These are phyloP conservation scores for Pythium angustatum DNA, from an alignment of 352 stramenopile genomes.

Conservation along the genomic window DNA sequence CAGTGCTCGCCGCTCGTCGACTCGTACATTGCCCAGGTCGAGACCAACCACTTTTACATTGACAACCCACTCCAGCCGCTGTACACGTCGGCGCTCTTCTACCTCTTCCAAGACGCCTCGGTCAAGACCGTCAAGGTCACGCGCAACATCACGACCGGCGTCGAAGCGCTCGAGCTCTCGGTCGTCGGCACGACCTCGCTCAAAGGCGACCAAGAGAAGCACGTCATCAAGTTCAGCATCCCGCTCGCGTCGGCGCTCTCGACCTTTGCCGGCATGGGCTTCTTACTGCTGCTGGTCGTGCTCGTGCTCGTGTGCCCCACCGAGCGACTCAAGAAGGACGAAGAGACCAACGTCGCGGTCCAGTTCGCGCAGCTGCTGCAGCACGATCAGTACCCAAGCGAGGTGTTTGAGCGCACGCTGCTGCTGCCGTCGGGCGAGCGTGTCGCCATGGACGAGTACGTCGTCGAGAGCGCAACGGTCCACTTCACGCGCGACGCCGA, in stretches of 20 bases:
- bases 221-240: conserved; percentile 27
- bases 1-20: conserved; percentile 23
- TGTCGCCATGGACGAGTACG: conserved; percentile 42
- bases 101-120: conserved; percentile 24
- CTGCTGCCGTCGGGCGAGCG: conserved; percentile 25
- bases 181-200: conserved; percentile 18
- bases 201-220: conserved; percentile 23
- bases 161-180: conserved; percentile 10
- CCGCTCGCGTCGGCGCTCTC: conserved; percentile 38
- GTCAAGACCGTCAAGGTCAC: conserved; percentile 23
- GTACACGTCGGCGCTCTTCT: conserved; percentile 29
- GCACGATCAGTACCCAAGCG: conserved; percentile 19
- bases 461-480: conserved; percentile 43
- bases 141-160: conserved; percentile 16
- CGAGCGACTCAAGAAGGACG: conserved; percentile 34
- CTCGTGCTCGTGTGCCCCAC: conserved; percentile 34
- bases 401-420: conserved; percentile 41
- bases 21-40: conserved; percentile 22
- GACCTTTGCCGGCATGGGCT: conserved; percentile 41
- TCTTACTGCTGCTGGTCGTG: conserved; percentile 34
- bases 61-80: conserved; percentile 16
- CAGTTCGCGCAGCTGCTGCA: conserved; percentile 15
- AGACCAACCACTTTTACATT: conserved; percentile 25
- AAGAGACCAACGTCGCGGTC: conserved; percentile 19
- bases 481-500: conserved; percentile 16